Evolutionary conservation across 2,329 filamentous ascomycete genomes (phyloP), one percentile per base, ranked within the genome.

Genomic region (Sphaerulina populicola): DNA sequence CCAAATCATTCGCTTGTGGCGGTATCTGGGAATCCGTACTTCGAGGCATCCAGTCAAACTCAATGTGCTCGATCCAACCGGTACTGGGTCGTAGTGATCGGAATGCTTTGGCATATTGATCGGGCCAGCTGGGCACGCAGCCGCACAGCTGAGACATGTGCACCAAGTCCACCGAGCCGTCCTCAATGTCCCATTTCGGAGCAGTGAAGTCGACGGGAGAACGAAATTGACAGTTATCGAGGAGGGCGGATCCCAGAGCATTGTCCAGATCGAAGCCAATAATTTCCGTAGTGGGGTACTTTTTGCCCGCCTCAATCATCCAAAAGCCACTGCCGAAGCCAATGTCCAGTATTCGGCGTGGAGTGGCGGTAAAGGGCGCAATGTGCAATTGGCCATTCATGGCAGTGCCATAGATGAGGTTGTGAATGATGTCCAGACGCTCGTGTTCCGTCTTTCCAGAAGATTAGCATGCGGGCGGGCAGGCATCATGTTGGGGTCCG

Each of bases 321-420:
- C 91, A 97, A 55, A 94, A 91, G 36, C 88, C 89, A 1, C 88
- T 94, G 15, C 90, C 91, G 57, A 85, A 90, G 38, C 89, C 91
- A 48, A 95, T 63, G 60, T 82, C 80, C 49, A 82, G 71, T 55
- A 82, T 77, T 54, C 77, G 74, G 51, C 71, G 70, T 49, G 69
- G 68, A 4, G 61, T 64, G 59, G 63, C 62, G 52, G 69, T 57
- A 37, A 68, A 62, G 44, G 74, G 64, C 35, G 73, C 53, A 15
- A 54, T 38, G 44, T 60, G 58, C 35, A 60, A 44, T 23, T 59
- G 54, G 9, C 52, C 52, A 36, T 54, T 50, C 37, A 60, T 71
- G 55, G 74, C 69, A 80, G 55, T 47, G 8, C 44, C 49, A 47
- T 57, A 57, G 35, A 62, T 61, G 14, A 61, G 46, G 29, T 49